phyloP scores from a whole-genome alignment of 805 yeast species.

The Yamadazyma ubonensis region DNA sequence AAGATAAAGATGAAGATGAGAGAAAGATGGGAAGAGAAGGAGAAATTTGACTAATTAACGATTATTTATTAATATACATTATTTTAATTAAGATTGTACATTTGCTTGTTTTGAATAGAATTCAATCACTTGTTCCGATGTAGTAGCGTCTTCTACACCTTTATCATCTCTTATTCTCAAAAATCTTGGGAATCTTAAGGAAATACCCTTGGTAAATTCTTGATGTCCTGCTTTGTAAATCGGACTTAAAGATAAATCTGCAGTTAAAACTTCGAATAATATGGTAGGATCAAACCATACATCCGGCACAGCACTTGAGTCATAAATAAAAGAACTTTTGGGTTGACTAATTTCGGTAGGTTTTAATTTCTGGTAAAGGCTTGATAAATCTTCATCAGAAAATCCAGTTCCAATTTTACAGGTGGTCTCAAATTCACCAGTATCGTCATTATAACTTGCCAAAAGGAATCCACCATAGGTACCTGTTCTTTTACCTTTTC shows the following conservation, averaged over 20 bases:
- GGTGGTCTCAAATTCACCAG: constrained; percentile 91
- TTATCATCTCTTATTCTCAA: constrained; percentile 84
- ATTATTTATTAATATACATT: constrained; percentile 4
- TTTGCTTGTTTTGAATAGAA: constrained; percentile 73
- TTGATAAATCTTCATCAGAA: constrained; percentile 72
- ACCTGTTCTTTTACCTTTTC: constrained; percentile 93
- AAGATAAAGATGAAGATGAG: constrained; percentile 36
- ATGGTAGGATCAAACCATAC: constrained; percentile 90
- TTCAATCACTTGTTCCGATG: constrained; percentile 79
- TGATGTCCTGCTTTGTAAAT: constrained; percentile 80
- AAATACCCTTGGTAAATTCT: constrained; percentile 76
- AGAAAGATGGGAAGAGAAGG: constrained; percentile 29
- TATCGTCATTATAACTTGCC: constrained; percentile 86
- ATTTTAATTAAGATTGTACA: constrained; percentile 20
- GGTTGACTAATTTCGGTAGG: constrained; percentile 67
- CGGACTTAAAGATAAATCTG: constrained; percentile 87
- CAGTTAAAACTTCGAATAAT: constrained; percentile 86
- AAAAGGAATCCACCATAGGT: constrained; percentile 91
- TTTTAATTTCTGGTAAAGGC: constrained; percentile 57
- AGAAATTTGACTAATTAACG: constrained; percentile 5
- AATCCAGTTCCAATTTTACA: constrained; percentile 98
- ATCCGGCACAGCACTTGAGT: constrained; percentile 74
- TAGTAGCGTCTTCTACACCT: constrained; percentile 80
- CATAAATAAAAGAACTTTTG: constrained; percentile 66
- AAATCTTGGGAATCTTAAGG: constrained; percentile 86